phyloP scores from a whole-genome alignment of 129 eudicot genomes.

The Tagetes patula region DNA sequence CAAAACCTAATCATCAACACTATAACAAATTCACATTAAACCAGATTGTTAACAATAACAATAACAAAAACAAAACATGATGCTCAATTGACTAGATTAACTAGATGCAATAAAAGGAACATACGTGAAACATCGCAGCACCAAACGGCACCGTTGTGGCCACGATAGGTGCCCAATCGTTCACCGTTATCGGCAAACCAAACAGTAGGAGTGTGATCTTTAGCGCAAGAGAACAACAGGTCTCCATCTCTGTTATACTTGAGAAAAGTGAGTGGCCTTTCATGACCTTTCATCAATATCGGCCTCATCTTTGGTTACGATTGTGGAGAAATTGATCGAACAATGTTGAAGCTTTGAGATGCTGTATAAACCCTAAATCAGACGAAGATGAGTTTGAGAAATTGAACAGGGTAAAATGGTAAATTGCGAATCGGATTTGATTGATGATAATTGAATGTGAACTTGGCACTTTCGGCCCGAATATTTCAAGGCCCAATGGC shows the following conservation, averaged over 20 bases:
- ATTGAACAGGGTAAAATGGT: no score
- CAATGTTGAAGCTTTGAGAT: not conserved
- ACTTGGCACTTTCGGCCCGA: not conserved
- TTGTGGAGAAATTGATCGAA: not conserved
- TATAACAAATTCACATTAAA: not conserved
- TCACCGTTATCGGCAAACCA: conserved; percentile 99
- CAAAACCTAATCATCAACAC: not conserved
- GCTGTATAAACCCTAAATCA: conserved; percentile 4
- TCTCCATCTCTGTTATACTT: conserved; percentile 97
- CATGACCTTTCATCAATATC: conserved; percentile 96
- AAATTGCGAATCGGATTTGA: not conserved
- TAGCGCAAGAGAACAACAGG: conserved; percentile 86
- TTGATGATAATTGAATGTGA: not conserved
- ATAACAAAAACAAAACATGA: not conserved
- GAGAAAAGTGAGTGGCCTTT: conserved; percentile 85
- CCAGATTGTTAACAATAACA: not conserved
- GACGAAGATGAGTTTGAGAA: not conserved
- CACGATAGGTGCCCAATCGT: conserved; percentile 86
- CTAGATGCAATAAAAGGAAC: not conserved
- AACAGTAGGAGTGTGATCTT: conserved; percentile 90
- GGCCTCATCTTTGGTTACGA: conserved; percentile 70
- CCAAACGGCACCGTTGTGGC: conserved; percentile 99
- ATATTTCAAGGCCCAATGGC: not conserved
- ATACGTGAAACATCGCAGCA: conserved; percentile 75
- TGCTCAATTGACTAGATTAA: not conserved